Conservation (phyloP, 139 green algal genomes). For the Chlamydomonas applanata region DNA sequence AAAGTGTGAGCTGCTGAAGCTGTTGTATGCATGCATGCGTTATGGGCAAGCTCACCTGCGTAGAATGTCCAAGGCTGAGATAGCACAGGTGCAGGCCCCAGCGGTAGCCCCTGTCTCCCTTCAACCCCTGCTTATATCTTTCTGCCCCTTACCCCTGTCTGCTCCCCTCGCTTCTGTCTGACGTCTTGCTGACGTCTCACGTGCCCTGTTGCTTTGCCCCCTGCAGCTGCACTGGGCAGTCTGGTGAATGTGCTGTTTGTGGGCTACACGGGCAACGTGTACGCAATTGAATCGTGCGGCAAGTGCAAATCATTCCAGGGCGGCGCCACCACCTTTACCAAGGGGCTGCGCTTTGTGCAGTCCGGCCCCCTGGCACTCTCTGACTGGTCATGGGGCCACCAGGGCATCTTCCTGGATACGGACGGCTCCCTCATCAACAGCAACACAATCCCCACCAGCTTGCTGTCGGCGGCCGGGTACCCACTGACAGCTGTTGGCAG, state of each 20-base stretch:
- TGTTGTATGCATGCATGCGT: no score
- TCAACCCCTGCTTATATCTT: no score
- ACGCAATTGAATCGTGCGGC: slow-evolving; percentile 27
- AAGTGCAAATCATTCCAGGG: slow-evolving; percentile 48
- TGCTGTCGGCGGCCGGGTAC: slow-evolving; percentile 7
- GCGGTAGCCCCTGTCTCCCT: no score
- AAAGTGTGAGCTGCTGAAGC: no score
- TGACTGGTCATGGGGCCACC: slow-evolving; percentile 39
- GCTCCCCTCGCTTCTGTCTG: no score
- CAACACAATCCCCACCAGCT: background rate
- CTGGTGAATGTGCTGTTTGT: slow-evolving; percentile 55
- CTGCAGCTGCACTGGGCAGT: slow-evolving; percentile 18
- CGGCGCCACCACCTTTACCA: slow-evolving; percentile 38
- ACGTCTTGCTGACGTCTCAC: no score
- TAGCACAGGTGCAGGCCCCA: no score
- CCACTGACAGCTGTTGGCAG: background rate
- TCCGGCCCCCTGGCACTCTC: background rate
- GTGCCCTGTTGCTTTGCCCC: no score
- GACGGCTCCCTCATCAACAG: slow-evolving; percentile 49
- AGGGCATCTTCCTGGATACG: slow-evolving; percentile 50
- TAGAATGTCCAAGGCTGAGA: no score
- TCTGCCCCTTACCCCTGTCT: no score
- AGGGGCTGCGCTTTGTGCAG: slow-evolving; percentile 22
- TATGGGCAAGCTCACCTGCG: no score
- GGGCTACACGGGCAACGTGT: slow-evolving; percentile 13